Conservation (phyloP, 805 yeast species). For the Metschnikowia koreensis region DNA sequence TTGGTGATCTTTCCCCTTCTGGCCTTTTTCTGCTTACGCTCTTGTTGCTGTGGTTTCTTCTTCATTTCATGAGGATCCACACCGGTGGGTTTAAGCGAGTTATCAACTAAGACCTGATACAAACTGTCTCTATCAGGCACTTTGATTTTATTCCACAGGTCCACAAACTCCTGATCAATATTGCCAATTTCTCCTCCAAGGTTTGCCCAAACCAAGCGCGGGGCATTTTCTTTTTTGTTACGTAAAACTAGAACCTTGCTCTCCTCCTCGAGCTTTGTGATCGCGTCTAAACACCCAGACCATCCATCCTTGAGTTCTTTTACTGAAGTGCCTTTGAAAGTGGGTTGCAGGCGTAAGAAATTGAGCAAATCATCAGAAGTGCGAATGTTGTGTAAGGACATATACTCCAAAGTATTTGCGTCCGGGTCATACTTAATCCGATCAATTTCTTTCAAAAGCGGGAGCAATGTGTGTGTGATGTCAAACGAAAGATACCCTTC, state of each 20-base stretch:
- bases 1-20: constrained; percentile 93
- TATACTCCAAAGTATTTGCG: constrained; percentile 72
- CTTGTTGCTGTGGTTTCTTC: constrained; percentile 54
- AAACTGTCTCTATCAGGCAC: constrained; percentile 81
- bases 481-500: constrained; percentile 64
- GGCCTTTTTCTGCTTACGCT: constrained; percentile 84
- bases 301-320: constrained; percentile 88
- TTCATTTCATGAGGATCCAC: constrained; percentile 95
- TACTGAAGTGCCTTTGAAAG: constrained; percentile 84
- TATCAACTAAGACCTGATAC: constrained; percentile 71
- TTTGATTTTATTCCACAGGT: constrained; percentile 74
- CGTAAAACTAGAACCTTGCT: constrained; percentile 78
- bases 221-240: constrained; percentile 89
- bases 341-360: constrained; percentile 73
- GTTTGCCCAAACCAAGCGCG: constrained; percentile 91
- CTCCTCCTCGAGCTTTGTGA: constrained; percentile 73
- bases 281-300: constrained; percentile 81
- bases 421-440: constrained; percentile 67
- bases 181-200: constrained; percentile 67
- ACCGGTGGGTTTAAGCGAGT: constrained; percentile 93
- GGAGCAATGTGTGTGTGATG: constrained; percentile 61
- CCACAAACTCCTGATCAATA: constrained; percentile 78
- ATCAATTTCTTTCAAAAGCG: constrained; percentile 71
- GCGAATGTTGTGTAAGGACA: constrained; percentile 84
- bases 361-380: constrained; percentile 73